Evolutionary conservation across 345 rosid species (phyloP), one percentile per base, ranked within the genome.

Genomic region (Linum tenue): DNA sequence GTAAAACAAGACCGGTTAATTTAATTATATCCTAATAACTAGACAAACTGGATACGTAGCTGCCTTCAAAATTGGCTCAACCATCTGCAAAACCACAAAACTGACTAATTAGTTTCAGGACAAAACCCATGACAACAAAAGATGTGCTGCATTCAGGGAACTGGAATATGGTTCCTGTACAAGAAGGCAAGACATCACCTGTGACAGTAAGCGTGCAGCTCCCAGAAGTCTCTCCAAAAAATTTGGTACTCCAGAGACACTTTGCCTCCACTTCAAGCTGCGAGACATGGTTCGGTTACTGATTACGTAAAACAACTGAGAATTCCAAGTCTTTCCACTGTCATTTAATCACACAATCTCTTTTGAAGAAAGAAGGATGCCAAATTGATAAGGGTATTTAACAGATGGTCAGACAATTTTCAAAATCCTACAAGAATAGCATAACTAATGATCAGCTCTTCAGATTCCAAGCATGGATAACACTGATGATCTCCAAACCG

Each of bases 31-130:
- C 44, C 15, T 22, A 69, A 22, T 22, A 22, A 63, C 39, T 58
- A 39, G 37, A 16, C 55, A 9, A 41, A 59, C 65, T 75, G 85
- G 86, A 78, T 82, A 90, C 96, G 59, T 75, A 62, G 99, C 99
- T 55, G 96, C 96, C 81, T 83, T 88, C 70, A 94, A 69, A 74
- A 94, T 88, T 16, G 95, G 91, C 73, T 90, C 95, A 67, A 85
- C 87, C 31, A 22, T 22, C 31, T 22, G 31, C 31, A 22, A 22
- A 22, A 22, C 31, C 31, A 22, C 31, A 22, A 22, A 0, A 22
- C 31, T 22, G 31, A 22, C 31, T 22, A 22, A 22, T 22, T 22
- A 22, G 31, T 22, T 22, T 22, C 31, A 22, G 31, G 31, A 22
- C 31, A 22, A 22, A 22, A 0, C 31, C 31, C 31, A 22, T 22